Percentiles rank a stretch among this genome's conserved stretches.
phyloP scores from a whole-genome alignment of 2,329 filamentous ascomycete species.

The Orbilia javanica region DNA sequence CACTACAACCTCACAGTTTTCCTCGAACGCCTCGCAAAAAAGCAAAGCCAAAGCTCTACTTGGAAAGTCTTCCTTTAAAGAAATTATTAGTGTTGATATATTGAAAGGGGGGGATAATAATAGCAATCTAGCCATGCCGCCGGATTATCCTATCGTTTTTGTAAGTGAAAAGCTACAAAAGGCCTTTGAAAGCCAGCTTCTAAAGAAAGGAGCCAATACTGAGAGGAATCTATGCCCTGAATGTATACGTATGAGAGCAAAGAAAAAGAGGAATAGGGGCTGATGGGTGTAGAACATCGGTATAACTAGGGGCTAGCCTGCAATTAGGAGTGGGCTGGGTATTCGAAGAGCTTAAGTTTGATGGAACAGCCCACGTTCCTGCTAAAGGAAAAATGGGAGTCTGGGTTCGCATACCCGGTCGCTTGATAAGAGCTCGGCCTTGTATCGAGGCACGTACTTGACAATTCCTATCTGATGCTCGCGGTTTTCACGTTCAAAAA shows the following conservation, averaged over 20 bases:
- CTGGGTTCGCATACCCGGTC: no score
- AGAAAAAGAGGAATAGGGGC: neutral
- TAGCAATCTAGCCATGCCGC: neutral
- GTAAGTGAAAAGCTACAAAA: neutral
- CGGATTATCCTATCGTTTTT: conserved; percentile 4
- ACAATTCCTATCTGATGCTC: neutral
- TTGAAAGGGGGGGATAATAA: neutral
- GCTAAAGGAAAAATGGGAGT: no score
- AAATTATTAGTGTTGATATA: neutral
- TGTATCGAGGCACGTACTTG: neutral
- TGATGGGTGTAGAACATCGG: no score
- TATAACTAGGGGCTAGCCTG: no score
- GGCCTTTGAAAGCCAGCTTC: conserved; percentile 5
- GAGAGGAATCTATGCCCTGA: conserved; percentile 3
- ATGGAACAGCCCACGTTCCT: no score
- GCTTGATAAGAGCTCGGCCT: no score
- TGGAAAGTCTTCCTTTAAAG: neutral
- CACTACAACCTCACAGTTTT: neutral
- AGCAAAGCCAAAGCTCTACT: neutral
- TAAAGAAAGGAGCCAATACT: neutral
- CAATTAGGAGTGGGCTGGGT: no score
- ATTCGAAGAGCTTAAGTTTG: no score
- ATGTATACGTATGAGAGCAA: neutral
- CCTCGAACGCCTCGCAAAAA: neutral
- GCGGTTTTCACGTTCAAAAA: neutral